phyloP scores from a whole-genome alignment of 306 rosid genomes.

The Dryas alaskensis region DNA sequence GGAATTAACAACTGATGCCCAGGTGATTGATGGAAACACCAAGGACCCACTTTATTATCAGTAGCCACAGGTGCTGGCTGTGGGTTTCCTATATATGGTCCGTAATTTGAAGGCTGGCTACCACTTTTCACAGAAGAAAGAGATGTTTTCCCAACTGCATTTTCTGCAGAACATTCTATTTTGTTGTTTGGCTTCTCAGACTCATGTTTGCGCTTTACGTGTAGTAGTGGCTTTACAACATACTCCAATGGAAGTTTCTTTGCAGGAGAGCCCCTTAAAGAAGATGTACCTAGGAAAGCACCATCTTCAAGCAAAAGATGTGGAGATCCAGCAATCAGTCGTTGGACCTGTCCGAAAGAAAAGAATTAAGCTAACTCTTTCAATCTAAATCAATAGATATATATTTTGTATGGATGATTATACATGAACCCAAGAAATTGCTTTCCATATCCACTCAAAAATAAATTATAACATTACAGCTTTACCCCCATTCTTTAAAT shows the following conservation, averaged over 20 bases:
- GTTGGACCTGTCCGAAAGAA: slow-evolving; percentile 74
- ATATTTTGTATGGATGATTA: background rate
- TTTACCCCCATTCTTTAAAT: no score
- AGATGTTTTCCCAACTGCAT: slow-evolving; percentile 72
- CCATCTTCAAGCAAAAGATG: slow-evolving; percentile 64
- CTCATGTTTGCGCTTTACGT: slow-evolving; percentile 49
- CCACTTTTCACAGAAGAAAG: slow-evolving; percentile 49
- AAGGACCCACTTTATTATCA: slow-evolving; percentile 54
- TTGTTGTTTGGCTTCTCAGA: slow-evolving; percentile 57
- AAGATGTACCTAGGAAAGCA: slow-evolving; percentile 59
- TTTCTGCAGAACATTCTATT: slow-evolving; percentile 83
- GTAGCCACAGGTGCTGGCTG: slow-evolving; percentile 40
- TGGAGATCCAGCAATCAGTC: slow-evolving; percentile 83
- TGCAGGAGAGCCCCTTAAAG: slow-evolving; percentile 46
- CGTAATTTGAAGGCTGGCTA: slow-evolving; percentile 54
- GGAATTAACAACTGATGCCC: slow-evolving; percentile 89
- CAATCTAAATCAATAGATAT: background rate
- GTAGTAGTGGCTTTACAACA: slow-evolving; percentile 29
- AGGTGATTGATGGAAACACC: slow-evolving; percentile 70
- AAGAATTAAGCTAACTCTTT: slow-evolving; percentile 3
- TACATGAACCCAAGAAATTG: background rate
- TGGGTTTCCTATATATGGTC: slow-evolving; percentile 45
- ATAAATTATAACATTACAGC: no score
- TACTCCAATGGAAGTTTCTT: slow-evolving; percentile 46
- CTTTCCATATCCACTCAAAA: no score